Evolutionary conservation across 2,329 filamentous ascomycete species (phyloP).

Genomic region (Fusarium sp.): DNA sequence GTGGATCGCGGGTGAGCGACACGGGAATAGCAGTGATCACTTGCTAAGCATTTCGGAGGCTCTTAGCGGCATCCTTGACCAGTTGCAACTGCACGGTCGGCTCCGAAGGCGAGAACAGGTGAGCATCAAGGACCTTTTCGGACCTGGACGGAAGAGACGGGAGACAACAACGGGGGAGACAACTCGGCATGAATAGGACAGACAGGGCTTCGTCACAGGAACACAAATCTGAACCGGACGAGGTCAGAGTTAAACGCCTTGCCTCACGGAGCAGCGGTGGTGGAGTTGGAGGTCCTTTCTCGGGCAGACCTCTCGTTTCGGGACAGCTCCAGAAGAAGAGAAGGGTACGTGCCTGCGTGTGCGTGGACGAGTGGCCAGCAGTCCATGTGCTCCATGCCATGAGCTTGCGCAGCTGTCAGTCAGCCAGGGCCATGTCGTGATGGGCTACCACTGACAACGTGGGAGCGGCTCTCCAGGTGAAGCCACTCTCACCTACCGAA

Average conservation of each 20-base stretch:
- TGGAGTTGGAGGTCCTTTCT: slow-evolving; percentile 36
- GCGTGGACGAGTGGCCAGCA: not conserved
- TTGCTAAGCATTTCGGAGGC: slow-evolving; percentile 16
- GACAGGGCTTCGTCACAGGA: not conserved
- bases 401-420: slow-evolving; percentile 1
- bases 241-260: slow-evolving; percentile 17
- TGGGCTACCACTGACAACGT: slow-evolving; percentile 17
- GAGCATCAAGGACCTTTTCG: not conserved
- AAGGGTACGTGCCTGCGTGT: slow-evolving; percentile 13
- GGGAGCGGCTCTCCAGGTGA: slow-evolving; percentile 22
- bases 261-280: slow-evolving; percentile 24
- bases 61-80: slow-evolving; percentile 22
- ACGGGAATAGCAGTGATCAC: slow-evolving; percentile 27
- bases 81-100: not conserved
- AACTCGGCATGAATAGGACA: not conserved
- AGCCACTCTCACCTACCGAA: slow-evolving; percentile 29
- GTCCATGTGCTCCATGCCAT: slow-evolving; percentile 1
- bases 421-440: slow-evolving; percentile 20
- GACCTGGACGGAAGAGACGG: not conserved
- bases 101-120: slow-evolving; percentile 1
- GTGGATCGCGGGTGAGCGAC: slow-evolving; percentile 42
- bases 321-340: slow-evolving; percentile 10
- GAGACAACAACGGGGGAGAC: slow-evolving; percentile 2
- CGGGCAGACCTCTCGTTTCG: slow-evolving; percentile 19
- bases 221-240: slow-evolving; percentile 6